Base-by-base conservation (phyloP, 345 rosid genomes). In the Zanthoxylum bungeanum region DNA sequence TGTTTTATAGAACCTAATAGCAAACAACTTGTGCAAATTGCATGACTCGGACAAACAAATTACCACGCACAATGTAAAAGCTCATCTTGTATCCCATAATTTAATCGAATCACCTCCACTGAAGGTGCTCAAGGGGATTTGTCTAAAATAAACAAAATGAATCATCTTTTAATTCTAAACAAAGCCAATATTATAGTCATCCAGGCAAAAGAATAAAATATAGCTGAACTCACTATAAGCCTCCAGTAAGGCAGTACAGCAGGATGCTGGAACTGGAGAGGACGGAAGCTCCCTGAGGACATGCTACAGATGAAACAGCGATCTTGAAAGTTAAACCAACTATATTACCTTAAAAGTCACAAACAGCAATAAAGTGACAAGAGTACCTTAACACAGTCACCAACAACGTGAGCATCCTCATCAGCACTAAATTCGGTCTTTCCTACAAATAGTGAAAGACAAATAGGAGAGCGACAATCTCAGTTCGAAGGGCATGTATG, bases 361-460 rank as follows among this genome's bases (percentile, higher is more conserved):
- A 66, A 60, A 40, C 52, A 76, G 56, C 52, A 62, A 37, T 59
- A 51, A 40, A 66, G 50, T 16, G 60, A 60, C 62, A 76, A 33
- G 64, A 67, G 51, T 82, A 95, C 99, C 98, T 95, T 95, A 47
- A 95, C 88, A 82, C 99, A 95, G 83, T 95, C 99, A 75, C 93
- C 99, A 81, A 95, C 78, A 80, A 95, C 98, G 80, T 95, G 99
- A 70, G 98, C 96, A 77, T 95, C 99, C 83, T 95, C 99, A 70
- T 89, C 90, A 73, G 85, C 61, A 76, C 76, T 83, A 84, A 95
- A 95, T 78, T 91, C 98, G 9, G 79, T 90, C 85, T 85, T 90
- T 74, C 99, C 99, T 95, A 85, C 37, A 56, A 79, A 69, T 55
- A 14, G 61, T 60, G 25, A 68, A 46, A 52, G 42, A 27, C 39